Base-by-base conservation (phyloP, 75 land plant genomes). In the Pinus tabuliformis region DNA sequence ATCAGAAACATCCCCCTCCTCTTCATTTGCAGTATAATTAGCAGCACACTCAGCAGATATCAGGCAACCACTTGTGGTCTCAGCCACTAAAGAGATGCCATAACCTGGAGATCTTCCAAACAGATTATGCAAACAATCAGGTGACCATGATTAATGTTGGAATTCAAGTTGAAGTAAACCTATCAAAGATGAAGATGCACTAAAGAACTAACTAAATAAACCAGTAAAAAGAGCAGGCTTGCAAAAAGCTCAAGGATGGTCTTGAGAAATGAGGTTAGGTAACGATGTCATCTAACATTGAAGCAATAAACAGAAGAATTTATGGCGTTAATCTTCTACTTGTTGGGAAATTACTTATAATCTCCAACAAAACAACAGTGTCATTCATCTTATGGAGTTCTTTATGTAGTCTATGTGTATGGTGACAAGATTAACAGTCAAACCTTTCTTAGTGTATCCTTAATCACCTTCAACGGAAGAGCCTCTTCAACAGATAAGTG, bases 41-140 rank as follows among this genome's bases (percentile, higher is more conserved):
- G 89, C 86, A 54, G 93, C 84, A 72, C 82, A 78, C 74, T 97
- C 99, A 49, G 89, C 87, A 71, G 99, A 91, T 18, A 97, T 85
- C 20, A 85, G 78, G 76, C 99, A 97, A 11, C 91, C 98, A 36
- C 89, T 81, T 3, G 94, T 95, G 16, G 99, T 95, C 81, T 93
- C 94, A 21, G 99, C 99, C 65, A 93, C 96, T 60, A 97, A 62
- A 2, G 98, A 85, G 18, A 97, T 84, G 37, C 99, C 99, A 89
- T 95, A 95, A 28, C 99, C 99, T 37, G 98, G 98, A 52, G 98
- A 97, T 22, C 98, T 95, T 42, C 72, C 54, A 68, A 42, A 68
- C 49, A 68, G 4, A 68, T 39, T 68, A 42, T 68, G 42, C 21
- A n/a, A 68, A 9, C 72, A 68, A 68, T 30, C 37, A 33, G 18